Base-by-base conservation (phyloP, 306 rosid genomes). In the Gastrolobium villosum region DNA sequence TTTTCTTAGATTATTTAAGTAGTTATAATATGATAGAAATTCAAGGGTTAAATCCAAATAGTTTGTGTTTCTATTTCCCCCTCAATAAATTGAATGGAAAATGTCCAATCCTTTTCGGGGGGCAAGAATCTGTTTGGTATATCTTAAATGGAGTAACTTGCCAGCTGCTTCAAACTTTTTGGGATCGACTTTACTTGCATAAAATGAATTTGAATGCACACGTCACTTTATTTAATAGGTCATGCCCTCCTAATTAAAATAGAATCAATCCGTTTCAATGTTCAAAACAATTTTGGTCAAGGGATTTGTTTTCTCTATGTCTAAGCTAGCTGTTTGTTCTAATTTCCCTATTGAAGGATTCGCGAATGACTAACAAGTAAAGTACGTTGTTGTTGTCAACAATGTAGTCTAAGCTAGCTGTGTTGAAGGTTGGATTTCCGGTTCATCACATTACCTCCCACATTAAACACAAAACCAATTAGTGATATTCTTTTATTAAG, bases 261-360 rank as follows among this genome's bases (percentile, higher is more conserved):
- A 36, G 72, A 76, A 37, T 28, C 4, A 9, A 49, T 28, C 55
- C 0, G 4, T 45, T 64, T 76, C 81, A 65, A 64, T 32, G 13
- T 76, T 76, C 35, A 52, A 65, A 76, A 50, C 55, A 39, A 64
- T 28, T 49, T n/a, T 65, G 56, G 74, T 76, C 81, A 76, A 61
- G 13, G 7, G 10, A 65, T 64, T 7, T 5, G 28, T 69, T 69
- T 69, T 20, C 10, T n/a, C 43, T 41, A 5, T 3, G 52, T 54
- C 13, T 35, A 70, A 52, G 28, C 49, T 15, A 36, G 7, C 11
- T 30, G 20, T 36, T 52, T 52, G 45, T 70, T 70, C 64, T 8
- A 30, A 37, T 39, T 71, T 49, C 8, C 60, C 7, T 1, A 46
- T 2, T 46, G 7, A 68, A 46, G 31, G 28, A 28, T 55, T 72